Conservation (phyloP, 805 yeast genomes). For the Candida loeiensis region DNA sequence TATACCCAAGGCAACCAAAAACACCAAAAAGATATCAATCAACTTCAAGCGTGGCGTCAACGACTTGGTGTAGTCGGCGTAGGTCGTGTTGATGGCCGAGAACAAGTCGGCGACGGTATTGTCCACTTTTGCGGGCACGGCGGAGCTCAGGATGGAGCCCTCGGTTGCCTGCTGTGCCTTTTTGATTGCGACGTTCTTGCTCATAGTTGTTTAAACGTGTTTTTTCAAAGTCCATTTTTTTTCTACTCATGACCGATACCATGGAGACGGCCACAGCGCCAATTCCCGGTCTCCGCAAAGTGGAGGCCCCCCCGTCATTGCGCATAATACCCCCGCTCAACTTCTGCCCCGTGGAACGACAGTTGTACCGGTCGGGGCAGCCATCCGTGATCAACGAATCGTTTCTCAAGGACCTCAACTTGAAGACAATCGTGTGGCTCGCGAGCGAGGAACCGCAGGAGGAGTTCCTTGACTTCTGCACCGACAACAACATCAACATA, state of each 20-base stretch:
- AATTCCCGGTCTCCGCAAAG: too few relatives aligned
- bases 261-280: not conserved
- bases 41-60: constrained; percentile 52
- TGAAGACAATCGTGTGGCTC: constrained; percentile 85
- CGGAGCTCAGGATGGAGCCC: constrained; percentile 1
- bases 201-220: constrained; percentile 23
- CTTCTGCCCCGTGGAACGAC: constrained; percentile 90
- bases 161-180: constrained; percentile 17
- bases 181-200: constrained; percentile 34
- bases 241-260: not conserved
- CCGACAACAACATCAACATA: constrained; percentile 63
- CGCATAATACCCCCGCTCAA: constrained; percentile 90
- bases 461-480: constrained; percentile 77
- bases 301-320: constrained; percentile 52
- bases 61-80: constrained; percentile 28
- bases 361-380: constrained; percentile 86
- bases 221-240: constrained; percentile 6
- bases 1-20: constrained; percentile 69
- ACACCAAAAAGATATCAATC: constrained; percentile 74
- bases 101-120: constrained; percentile 23
- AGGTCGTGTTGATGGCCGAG: constrained; percentile 32
- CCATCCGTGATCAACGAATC: constrained; percentile 93
- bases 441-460: constrained; percentile 96
- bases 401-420: constrained; percentile 67
- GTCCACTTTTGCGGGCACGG: constrained; percentile 4